Evolutionary conservation across 2,329 filamentous ascomycete species (phyloP).

Genomic region (Colletotrichum zoysiae): DNA sequence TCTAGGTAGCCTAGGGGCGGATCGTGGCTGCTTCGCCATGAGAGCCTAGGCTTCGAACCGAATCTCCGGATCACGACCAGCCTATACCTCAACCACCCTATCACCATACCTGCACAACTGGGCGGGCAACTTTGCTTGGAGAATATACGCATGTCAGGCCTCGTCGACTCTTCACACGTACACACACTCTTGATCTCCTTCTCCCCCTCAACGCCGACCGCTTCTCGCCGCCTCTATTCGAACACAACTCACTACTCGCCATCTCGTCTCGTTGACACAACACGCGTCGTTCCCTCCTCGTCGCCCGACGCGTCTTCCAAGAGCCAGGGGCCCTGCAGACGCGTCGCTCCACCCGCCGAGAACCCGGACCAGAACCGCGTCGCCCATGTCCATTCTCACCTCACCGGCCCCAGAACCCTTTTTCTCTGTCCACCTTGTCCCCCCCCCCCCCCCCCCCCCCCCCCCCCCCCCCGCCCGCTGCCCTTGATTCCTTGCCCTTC

Average conservation of each 20-base stretch:
- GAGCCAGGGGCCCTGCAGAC: constrained; percentile 12
- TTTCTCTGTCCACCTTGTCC: neutral
- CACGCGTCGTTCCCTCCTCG: neutral
- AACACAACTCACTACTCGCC: neutral
- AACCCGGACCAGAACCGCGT: constrained; percentile 25
- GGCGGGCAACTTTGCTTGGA: neutral
- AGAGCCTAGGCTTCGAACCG: neutral
- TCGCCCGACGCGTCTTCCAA: constrained; percentile 18
- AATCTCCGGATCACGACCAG: neutral
- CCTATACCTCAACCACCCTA: neutral
- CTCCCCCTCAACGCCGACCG: neutral
- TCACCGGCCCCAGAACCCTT: constrained; percentile 28
- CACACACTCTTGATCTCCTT: neutral
- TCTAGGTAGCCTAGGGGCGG: neutral
- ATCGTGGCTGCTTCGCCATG: neutral
- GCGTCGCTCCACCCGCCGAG: constrained; percentile 31
- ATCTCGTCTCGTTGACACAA: neutral
- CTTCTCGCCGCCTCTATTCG: neutral
- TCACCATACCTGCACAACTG: too few relatives aligned
- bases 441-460: neutral
- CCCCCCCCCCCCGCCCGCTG: too few relatives aligned
- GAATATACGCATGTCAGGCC: neutral
- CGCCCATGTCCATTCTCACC: constrained; percentile 16
- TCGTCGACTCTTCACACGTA: neutral
- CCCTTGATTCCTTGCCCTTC: neutral